These are phyloP conservation scores for Mycena sp. DNA, from an alignment of 1,284 basidiomycete genomes.

Conservation along the genomic window DNA sequence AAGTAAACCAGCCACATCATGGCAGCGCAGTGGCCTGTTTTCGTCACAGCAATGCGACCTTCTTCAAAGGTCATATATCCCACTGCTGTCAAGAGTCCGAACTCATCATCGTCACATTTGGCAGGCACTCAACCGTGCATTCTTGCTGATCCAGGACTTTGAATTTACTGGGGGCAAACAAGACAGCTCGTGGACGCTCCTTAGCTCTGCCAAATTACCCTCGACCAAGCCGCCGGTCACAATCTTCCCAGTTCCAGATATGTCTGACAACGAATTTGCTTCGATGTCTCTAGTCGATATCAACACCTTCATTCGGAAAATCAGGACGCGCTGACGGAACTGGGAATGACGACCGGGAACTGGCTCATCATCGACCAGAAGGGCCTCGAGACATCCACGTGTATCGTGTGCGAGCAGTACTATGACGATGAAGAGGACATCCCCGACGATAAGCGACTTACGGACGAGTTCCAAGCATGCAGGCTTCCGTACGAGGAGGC, in stretches of 20 bases:
- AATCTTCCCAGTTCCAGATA: too few species aligned
- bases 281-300: background rate
- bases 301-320: constrained; percentile 14
- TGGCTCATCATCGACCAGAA: constrained; percentile 21
- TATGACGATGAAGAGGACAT: background rate
- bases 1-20: too few species aligned
- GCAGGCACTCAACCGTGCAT: too few species aligned
- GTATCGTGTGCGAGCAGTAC: constrained; percentile 13
- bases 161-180: constrained; percentile 1
- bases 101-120: too few species aligned
- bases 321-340: background rate
- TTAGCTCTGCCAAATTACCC: background rate
- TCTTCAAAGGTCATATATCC: too few species aligned
- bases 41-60: too few species aligned
- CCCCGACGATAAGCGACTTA: background rate
- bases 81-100: too few species aligned
- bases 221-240: background rate
- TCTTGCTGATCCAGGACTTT: constrained; percentile 24
- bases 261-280: constrained; percentile 6
- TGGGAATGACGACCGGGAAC: background rate
- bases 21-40: too few species aligned
- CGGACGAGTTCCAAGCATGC: constrained; percentile 13
- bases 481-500: constrained; percentile 19
- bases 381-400: constrained; percentile 22
- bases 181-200: constrained; percentile 1